phyloP scores from a whole-genome alignment of 768 basidiomycete species.

The Dentipellis sp. region DNA sequence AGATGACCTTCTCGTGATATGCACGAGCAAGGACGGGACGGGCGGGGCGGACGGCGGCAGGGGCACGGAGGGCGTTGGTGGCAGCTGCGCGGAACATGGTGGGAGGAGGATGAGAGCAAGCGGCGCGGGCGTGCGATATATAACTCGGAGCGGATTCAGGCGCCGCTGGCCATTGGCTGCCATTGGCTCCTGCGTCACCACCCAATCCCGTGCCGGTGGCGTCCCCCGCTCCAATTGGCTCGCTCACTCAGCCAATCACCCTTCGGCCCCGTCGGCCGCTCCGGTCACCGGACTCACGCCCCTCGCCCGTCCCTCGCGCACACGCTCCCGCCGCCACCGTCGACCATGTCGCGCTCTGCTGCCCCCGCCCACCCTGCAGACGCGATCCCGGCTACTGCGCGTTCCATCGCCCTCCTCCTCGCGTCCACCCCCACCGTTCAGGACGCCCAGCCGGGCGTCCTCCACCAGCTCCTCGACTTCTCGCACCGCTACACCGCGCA shows the following conservation, averaged over 20 bases:
- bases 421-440: conserved; percentile 79
- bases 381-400: conserved; percentile 75
- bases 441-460: conserved; percentile 78
- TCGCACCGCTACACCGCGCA: conserved; percentile 78
- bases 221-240: background rate
- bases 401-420: conserved; percentile 74
- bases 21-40: conserved; percentile 52
- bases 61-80: conserved; percentile 37
- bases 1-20: conserved; percentile 96
- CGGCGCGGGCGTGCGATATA: background rate
- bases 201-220: background rate
- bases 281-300: background rate
- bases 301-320: background rate
- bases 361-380: conserved; percentile 24
- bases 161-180: background rate
- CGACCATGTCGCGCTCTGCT: conserved; percentile 31
- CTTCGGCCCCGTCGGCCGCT: background rate
- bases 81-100: conserved; percentile 66
- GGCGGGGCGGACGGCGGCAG: conserved; percentile 32
- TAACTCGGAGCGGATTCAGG: background rate
- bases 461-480: conserved; percentile 84
- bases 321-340: background rate
- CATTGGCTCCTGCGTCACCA: background rate
- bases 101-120: conserved; percentile 2
- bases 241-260: background rate